A percentile compares a stretch with the other conserved stretches of the same genome.
phyloP scores from a whole-genome alignment of 495 filamentous ascomycete species.

The Chaetomium tenue region DNA sequence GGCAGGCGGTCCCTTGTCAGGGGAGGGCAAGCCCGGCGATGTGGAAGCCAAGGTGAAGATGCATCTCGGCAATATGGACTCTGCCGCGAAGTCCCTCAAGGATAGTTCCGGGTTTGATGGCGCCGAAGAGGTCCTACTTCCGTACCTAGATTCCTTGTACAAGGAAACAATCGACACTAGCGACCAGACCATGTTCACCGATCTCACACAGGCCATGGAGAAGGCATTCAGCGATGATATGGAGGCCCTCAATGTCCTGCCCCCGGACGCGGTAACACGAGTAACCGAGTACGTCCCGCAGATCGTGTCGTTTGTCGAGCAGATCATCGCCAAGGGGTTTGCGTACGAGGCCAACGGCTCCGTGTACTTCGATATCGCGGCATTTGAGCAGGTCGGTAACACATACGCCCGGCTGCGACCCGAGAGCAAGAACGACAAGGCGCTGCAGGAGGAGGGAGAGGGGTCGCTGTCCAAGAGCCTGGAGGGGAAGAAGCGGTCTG shows the following conservation, averaged over 20 bases:
- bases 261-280: slow-evolving; percentile 76
- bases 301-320: slow-evolving; percentile 68
- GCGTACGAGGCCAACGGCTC: slow-evolving; percentile 85
- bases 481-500: slow-evolving; percentile 64
- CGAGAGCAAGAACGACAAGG: slow-evolving; percentile 79
- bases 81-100: slow-evolving; percentile 58
- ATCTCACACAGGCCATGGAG: slow-evolving; percentile 79
- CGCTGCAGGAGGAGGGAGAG: slow-evolving; percentile 84
- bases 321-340: slow-evolving; percentile 78
- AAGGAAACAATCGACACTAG: slow-evolving; percentile 70
- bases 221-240: slow-evolving; percentile 81
- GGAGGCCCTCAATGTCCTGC: slow-evolving; percentile 77
- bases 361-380: slow-evolving; percentile 89
- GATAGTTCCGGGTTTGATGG: slow-evolving; percentile 44
- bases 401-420: slow-evolving; percentile 83
- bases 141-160: slow-evolving; percentile 78
- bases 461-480: slow-evolving; percentile 71
- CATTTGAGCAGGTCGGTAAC: slow-evolving; percentile 82
- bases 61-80: slow-evolving; percentile 76
- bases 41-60: slow-evolving; percentile 86
- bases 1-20: slow-evolving; percentile 59
- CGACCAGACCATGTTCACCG: slow-evolving; percentile 69
- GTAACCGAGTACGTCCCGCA: slow-evolving; percentile 87
- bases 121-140: slow-evolving; percentile 69
- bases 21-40: slow-evolving; percentile 61